Conservation (phyloP, 805 yeast genomes). For the Hanseniaspora nectarophila region DNA sequence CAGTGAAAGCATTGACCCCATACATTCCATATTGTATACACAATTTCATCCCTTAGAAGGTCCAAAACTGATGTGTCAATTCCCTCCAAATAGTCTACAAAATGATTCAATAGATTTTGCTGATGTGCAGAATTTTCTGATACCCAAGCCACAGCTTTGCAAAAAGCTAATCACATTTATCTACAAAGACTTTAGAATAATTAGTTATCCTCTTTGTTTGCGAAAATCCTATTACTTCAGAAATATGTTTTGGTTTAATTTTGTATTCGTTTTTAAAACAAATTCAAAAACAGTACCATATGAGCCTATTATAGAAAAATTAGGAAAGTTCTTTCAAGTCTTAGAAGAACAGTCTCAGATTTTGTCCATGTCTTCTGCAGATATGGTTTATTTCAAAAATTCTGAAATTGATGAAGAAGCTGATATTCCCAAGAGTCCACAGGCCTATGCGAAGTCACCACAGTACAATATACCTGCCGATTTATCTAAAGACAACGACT, state of each 20-base stretch:
- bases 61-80: slow-evolving; percentile 80
- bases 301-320: slow-evolving; percentile 69
- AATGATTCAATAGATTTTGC: slow-evolving; percentile 57
- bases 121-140: slow-evolving; percentile 74
- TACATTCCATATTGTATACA: slow-evolving; percentile 75
- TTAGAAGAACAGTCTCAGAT: slow-evolving; percentile 79
- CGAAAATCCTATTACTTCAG: slow-evolving; percentile 67
- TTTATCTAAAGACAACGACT: background rate
- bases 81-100: slow-evolving; percentile 51
- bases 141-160: slow-evolving; percentile 87
- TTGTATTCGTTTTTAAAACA: slow-evolving; percentile 81
- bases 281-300: slow-evolving; percentile 73
- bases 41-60: slow-evolving; percentile 95
- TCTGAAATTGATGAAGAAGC: slow-evolving; percentile 5
- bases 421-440: background rate
- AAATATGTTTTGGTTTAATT: slow-evolving; percentile 84
- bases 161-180: slow-evolving; percentile 67
- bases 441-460: background rate
- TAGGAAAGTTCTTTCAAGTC: slow-evolving; percentile 80
- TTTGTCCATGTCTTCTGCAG: slow-evolving; percentile 45
- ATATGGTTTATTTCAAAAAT: slow-evolving; percentile 27
- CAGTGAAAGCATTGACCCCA: slow-evolving; percentile 36
- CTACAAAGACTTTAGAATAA: slow-evolving; percentile 54
- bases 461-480: background rate
- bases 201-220: slow-evolving; percentile 83